A percentile compares a stretch with the other conserved stretches of the same genome.
These are phyloP conservation scores for Chrysosporium queenslandicum DNA, from an alignment of 2,329 filamentous ascomycete species.

Conservation along the genomic window DNA sequence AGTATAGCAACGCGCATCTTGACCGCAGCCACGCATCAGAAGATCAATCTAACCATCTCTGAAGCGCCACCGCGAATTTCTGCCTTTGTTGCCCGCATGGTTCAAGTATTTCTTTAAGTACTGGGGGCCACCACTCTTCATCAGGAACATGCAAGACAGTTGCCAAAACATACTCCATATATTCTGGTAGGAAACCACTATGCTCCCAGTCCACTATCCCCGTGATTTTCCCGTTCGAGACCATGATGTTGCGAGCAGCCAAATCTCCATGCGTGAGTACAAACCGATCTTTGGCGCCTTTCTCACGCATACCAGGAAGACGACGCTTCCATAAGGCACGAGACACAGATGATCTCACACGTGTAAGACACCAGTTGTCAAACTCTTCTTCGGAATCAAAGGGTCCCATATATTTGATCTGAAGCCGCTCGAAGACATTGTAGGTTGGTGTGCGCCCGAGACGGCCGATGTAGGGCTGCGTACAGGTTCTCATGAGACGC, in stretches of 20 bases:
- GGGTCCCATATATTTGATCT: conserved; percentile 15
- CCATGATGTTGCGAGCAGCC: conserved; percentile 17
- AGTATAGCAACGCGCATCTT: too few species aligned
- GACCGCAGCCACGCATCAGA: not conserved
- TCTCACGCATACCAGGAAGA: not conserved
- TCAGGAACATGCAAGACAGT: not conserved
- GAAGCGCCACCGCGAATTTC: not conserved
- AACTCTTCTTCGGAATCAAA: conserved; percentile 17
- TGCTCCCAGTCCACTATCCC: conserved; percentile 21
- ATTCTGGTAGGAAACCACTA: conserved; percentile 18
- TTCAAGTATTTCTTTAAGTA: not conserved
- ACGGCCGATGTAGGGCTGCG: conserved; percentile 18
- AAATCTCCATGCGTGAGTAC: conserved; percentile 19
- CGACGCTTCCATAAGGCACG: not conserved
- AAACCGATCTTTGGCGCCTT: not conserved
- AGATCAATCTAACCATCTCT: too few species aligned
- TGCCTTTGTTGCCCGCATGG: not conserved
- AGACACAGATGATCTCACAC: not conserved
- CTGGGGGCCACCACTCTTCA: not conserved
- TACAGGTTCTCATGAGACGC: conserved; percentile 15
- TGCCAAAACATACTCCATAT: conserved; percentile 8
- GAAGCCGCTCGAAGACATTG: conserved; percentile 14
- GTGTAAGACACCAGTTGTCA: conserved; percentile 13
- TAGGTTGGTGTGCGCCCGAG: conserved; percentile 11
- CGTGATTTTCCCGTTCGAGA: conserved; percentile 17